phyloP scores from a whole-genome alignment of 1,284 basidiomycete genomes.

The Prillingera fragicola region DNA sequence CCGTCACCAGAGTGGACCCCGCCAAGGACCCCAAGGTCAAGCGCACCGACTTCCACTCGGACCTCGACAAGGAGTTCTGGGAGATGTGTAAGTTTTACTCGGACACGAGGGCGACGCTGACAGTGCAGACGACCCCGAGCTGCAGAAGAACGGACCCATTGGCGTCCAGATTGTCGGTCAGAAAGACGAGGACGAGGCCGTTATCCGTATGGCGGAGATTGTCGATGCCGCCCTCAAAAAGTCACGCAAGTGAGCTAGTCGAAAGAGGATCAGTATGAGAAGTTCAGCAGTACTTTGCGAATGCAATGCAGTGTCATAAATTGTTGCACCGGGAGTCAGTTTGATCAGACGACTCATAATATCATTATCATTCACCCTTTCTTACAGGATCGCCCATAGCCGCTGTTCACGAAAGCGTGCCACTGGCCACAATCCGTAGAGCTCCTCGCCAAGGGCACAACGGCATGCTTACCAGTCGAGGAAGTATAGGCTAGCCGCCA shows the following conservation, averaged over 20 bases:
- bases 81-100: conserved; percentile 54
- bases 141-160: conserved; percentile 58
- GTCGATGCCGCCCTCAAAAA: conserved; percentile 13
- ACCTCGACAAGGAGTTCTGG: conserved; percentile 52
- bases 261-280: too few relatives aligned
- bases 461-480: too few relatives aligned
- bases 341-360: too few relatives aligned
- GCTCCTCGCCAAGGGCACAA: too few relatives aligned
- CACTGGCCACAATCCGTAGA: too few relatives aligned
- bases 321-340: too few relatives aligned
- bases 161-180: conserved; percentile 61
- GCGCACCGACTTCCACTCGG: conserved; percentile 51
- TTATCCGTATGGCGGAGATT: conserved; percentile 33
- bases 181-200: conserved; percentile 64
- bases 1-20: conserved; percentile 56
- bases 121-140: conserved; percentile 54
- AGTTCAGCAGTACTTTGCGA: too few relatives aligned
- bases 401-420: too few relatives aligned
- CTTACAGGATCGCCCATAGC: too few relatives aligned
- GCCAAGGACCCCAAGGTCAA: conserved; percentile 52
- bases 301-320: too few relatives aligned
- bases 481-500: too few relatives aligned
- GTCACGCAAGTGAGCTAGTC: background rate
- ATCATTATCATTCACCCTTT: too few relatives aligned
- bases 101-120: background rate